Conservation (phyloP, 352 stramenopile species). For the Phytopythium cucurbitacearum region DNA sequence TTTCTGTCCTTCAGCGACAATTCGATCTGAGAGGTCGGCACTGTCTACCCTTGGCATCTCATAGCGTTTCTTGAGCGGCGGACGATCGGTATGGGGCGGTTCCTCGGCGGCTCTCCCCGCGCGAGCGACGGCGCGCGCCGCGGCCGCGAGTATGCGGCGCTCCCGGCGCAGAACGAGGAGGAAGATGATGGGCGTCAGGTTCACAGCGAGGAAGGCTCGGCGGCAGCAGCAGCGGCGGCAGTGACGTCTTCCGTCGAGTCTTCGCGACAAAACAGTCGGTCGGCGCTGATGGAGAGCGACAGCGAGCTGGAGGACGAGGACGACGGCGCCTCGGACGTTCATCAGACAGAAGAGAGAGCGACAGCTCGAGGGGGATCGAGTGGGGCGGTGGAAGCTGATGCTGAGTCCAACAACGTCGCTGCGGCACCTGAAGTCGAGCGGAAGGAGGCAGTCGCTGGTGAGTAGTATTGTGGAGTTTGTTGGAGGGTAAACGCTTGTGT, state of each 20-base stretch:
- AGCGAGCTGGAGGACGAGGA: slow-evolving; percentile 16
- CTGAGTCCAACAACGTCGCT: slow-evolving; percentile 7
- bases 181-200: slow-evolving; percentile 22
- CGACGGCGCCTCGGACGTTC: slow-evolving; percentile 14
- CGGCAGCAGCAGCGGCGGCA: neutral
- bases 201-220: slow-evolving; percentile 16
- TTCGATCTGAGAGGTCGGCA: no score
- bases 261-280: slow-evolving; percentile 9
- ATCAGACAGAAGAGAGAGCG: slow-evolving; percentile 9
- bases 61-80: no score
- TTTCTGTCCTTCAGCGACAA: no score
- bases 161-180: slow-evolving; percentile 38
- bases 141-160: slow-evolving; percentile 49
- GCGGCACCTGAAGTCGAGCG: slow-evolving; percentile 3
- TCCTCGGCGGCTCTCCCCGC: slow-evolving; percentile 36
- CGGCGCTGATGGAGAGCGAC: slow-evolving; percentile 26
- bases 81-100: slow-evolving; percentile 42
- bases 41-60: no score
- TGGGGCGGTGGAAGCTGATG: no score
- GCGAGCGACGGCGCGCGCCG: slow-evolving; percentile 24
- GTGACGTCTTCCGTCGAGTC: neutral
- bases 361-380: slow-evolving; percentile 6
- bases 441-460: slow-evolving; percentile 1
- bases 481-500: no score
- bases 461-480: no score